Evolutionary conservation across 164 flowering plant genomes (phyloP), one percentile per base, ranked within the genome.

Genomic region (Sedum album): DNA sequence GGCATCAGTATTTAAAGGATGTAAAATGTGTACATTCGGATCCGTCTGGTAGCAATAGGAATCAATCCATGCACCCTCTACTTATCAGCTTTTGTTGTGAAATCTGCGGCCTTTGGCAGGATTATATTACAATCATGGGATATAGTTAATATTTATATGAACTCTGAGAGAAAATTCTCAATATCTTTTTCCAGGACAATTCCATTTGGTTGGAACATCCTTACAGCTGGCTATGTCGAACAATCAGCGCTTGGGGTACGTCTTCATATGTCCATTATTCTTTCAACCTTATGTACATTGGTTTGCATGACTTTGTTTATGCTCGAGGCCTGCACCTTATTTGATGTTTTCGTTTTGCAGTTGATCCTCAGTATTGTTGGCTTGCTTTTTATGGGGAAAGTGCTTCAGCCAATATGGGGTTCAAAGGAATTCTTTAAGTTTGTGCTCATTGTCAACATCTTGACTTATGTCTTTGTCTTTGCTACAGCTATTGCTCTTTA

Each of bases 321-420:
- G 26, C 14, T 5, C 14, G 26, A 33, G 44, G 23, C 18, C 17
- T 10, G 18, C 2, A 65, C 28, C 18, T 21, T 25, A 36, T 17
- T 41, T 38, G 48, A 5, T 21, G 65, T 7, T 30, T 49, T 41
- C 67, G 36, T 73, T 74, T 73, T 78, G 51, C 76, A 95, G 99
- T 82, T 84, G 69, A 74, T 82, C 39, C 41, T 79, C 49, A 86
- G 92, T 82, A 77, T 83, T 8, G 18, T 90, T 72, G 93, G 90
- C 73, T 90, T 95, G 66, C 97, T 95, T 73, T 82, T 95, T 71
- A 70, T 90, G 69, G 97, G 99, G 73, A 92, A 83, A 81, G 75
- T 92, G 82, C 96, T 95, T 72, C 96, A 95, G 71, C 99, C 97
- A 36, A 76, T 92, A 39, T 95, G 99, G 97, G 99, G 99, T 61